These are phyloP conservation scores for Cladorrhinum sp. DNA, from an alignment of 2,329 filamentous ascomycete genomes.

Conservation along the genomic window DNA sequence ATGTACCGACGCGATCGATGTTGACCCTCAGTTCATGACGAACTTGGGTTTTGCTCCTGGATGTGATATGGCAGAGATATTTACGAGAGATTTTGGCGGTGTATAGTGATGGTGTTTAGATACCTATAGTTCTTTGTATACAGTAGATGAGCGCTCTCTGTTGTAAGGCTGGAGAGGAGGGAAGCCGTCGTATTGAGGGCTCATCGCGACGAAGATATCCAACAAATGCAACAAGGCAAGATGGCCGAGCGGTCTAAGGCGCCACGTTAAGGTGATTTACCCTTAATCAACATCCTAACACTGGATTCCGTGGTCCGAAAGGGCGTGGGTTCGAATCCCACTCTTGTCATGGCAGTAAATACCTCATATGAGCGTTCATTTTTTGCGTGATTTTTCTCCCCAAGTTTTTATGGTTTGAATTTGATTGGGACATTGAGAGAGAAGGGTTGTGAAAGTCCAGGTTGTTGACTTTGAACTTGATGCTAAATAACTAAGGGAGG, in stretches of 20 bases:
- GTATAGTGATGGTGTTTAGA: constrained; percentile 15
- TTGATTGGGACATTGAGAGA: too few relatives aligned
- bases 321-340: constrained; percentile 11
- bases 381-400: too few relatives aligned
- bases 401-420: too few relatives aligned
- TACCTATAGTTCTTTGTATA: not conserved
- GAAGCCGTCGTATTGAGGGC: not conserved
- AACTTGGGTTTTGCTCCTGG: constrained; percentile 65
- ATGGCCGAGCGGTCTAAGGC: constrained; percentile 11
- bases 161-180: not conserved
- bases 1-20: constrained; percentile 47
- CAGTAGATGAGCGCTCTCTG: not conserved
- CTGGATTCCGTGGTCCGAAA: constrained; percentile 10
- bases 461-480: too few relatives aligned
- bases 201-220: not conserved
- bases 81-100: constrained; percentile 37
- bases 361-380: too few relatives aligned
- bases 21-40: constrained; percentile 63
- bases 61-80: constrained; percentile 48
- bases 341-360: constrained; percentile 2
- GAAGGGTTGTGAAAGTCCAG: too few relatives aligned
- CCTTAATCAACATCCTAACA: constrained; percentile 5
- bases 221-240: constrained; percentile 3
- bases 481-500: too few relatives aligned
- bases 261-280: constrained; percentile 5